phyloP scores from a whole-genome alignment of 306 rosid genomes.

The Oxytropis ochrocephala region DNA sequence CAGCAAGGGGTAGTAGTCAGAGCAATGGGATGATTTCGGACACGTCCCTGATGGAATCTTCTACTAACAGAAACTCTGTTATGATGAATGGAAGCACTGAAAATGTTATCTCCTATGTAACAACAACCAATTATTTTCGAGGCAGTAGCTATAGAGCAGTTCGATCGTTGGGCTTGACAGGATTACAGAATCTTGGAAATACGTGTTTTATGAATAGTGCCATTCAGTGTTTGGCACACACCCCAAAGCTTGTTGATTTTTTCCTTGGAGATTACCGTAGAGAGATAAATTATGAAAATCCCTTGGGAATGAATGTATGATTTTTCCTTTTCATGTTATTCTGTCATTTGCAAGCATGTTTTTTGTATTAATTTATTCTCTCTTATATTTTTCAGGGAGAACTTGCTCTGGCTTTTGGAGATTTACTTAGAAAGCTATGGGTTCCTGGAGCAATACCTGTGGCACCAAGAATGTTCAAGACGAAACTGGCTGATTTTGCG shows the following conservation, averaged over 20 bases:
- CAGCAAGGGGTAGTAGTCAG: conserved; percentile 27
- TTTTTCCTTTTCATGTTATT: conserved; percentile 1
- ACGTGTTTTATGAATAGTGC: conserved; percentile 94
- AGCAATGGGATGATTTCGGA: conserved; percentile 36
- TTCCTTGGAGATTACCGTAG: conserved; percentile 67
- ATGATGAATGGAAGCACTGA: conserved; percentile 49
- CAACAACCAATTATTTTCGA: conserved; percentile 25
- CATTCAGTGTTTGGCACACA: conserved; percentile 84
- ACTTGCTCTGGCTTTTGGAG: conserved; percentile 86
- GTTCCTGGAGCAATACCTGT: conserved; percentile 58
- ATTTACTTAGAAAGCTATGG: conserved; percentile 77
- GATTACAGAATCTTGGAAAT: conserved; percentile 88
- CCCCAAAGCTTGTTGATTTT: conserved; percentile 67
- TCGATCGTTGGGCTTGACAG: conserved; percentile 65
- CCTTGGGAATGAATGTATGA: conserved; percentile 78
- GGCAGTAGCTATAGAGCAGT: conserved; percentile 41
- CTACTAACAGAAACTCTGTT: conserved; percentile 21
- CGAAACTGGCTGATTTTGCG: conserved; percentile 62
- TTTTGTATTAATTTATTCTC: neutral
- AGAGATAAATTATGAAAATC: conserved; percentile 77
- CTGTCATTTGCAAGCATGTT: neutral
- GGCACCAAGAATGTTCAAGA: conserved; percentile 64
- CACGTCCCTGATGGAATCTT: conserved; percentile 34
- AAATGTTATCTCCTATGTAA: conserved; percentile 26
- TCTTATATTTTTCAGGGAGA: conserved; percentile 50